Base-by-base conservation (phyloP, 2,329 filamentous ascomycete genomes). In the Helicocarpus griseus region DNA sequence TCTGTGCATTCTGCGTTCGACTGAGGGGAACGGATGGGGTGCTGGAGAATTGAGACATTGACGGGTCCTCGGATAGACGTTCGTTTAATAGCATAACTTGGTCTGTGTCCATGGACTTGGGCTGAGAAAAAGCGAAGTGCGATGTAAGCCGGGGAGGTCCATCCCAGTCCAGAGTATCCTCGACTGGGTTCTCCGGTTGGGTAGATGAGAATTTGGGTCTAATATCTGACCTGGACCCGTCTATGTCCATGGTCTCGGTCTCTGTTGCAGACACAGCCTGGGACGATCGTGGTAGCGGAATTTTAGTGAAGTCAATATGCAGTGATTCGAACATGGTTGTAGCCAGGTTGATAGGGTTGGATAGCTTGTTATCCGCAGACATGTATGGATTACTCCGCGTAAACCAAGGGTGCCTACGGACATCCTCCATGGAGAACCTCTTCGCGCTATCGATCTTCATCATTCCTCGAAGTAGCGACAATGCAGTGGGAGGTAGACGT, bases 371-470 rank as follows among this genome's bases (percentile, higher is more conserved):
- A 54, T 89, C 84, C 0, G 78, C 63, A 3, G 83, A 82, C 47
- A 97, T 77, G 60, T 89, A 84, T 29, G 77, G 78, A 67, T 97
- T 98, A 54, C 77, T 77, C 43, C 88, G 80, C 3, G 88, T 96
- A 66, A 89, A 96, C 93, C 93, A 98, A 1, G 90, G 91, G 69
- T 98, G 93, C 57, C 87, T 83, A 54, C 89, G 86, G 57, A 98
- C 85, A 61, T 89, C 83, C 48, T 87, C 80, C 58, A 97, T 85
- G n/a, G 81, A 84, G 72, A 96, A 96, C 39, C 93, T 83, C 57
- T 80, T 82, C 5, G 66, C 65, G 0, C 86, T 75, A 51, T 95
- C 83, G 51, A 96, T 75, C 57, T 82, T 88, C 77, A 98, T 86
- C 89, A 98, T 96, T 51, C 90, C 93, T 50, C 91, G 82, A 33